Evolutionary conservation across 2,329 filamentous ascomycete genomes (phyloP).

Genomic region (Neofusicoccum parvum): DNA sequence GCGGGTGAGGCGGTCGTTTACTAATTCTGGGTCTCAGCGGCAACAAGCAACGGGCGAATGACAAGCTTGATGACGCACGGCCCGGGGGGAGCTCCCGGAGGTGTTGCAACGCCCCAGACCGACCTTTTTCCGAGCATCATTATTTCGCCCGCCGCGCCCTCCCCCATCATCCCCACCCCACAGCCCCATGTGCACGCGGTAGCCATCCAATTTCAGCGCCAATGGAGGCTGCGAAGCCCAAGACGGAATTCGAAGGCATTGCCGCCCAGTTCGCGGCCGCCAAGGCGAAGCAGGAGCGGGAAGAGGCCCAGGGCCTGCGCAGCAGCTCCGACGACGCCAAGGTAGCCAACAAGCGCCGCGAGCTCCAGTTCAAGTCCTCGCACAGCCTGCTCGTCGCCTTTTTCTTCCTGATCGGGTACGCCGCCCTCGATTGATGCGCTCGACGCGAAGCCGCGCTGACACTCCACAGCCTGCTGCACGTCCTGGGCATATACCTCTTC

Average conservation of each 20-base stretch:
- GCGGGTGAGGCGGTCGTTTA: background rate
- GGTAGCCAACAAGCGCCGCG: slow-evolving; percentile 43
- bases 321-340: slow-evolving; percentile 31
- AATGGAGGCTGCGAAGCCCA: slow-evolving; percentile 42
- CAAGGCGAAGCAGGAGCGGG: slow-evolving; percentile 36
- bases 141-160: background rate
- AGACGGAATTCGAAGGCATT: slow-evolving; percentile 37
- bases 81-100: slow-evolving; percentile 4
- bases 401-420: slow-evolving; percentile 67
- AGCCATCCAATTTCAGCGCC: slow-evolving; percentile 16
- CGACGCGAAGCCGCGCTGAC: background rate
- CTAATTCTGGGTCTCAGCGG: background rate
- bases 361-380: slow-evolving; percentile 55
- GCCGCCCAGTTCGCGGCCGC: slow-evolving; percentile 38
- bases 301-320: slow-evolving; percentile 34
- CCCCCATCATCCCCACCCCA: background rate
- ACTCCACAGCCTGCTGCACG: slow-evolving; percentile 66
- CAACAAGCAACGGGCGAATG: slow-evolving; percentile 8
- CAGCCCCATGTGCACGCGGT: slow-evolving; percentile 4
- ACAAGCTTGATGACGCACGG: background rate
- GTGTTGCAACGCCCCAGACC: background rate
- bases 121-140: slow-evolving; percentile 14
- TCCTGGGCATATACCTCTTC: slow-evolving; percentile 84
- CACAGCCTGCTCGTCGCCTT: slow-evolving; percentile 62
- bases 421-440: background rate